Conservation (phyloP, 1,284 basidiomycete genomes). For the Volvariella volvacea region DNA sequence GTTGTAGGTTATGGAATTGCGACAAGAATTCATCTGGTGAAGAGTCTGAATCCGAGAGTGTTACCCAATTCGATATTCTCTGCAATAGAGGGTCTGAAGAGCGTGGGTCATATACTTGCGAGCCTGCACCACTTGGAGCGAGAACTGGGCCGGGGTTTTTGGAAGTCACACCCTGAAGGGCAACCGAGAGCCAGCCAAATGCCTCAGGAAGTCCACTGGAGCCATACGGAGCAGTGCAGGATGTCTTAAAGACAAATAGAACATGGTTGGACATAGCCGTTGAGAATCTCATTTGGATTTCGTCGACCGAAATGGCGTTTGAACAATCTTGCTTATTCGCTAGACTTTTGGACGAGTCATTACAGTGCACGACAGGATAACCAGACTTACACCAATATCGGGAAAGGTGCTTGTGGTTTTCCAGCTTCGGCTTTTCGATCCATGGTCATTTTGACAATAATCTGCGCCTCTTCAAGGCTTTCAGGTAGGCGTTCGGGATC, state of each 20-base stretch:
- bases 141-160: slow-evolving; percentile 4
- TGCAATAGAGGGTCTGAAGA: no score
- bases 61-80: no score
- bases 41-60: slow-evolving; percentile 16
- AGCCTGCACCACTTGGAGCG: no score
- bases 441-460: not conserved
- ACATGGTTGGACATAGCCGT: slow-evolving; percentile 16
- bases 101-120: no score
- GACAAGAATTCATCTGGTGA: slow-evolving; percentile 23
- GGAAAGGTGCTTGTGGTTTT: slow-evolving; percentile 4
- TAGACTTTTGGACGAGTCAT: slow-evolving; percentile 17
- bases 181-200: slow-evolving; percentile 30
- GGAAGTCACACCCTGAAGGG: slow-evolving; percentile 18
- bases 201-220: slow-evolving; percentile 25
- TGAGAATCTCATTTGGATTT: slow-evolving; percentile 23
- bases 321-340: slow-evolving; percentile 31
- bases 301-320: slow-evolving; percentile 19
- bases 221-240: slow-evolving; percentile 11
- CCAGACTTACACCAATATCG: slow-evolving; percentile 12
- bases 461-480: slow-evolving; percentile 2
- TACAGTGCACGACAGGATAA: no score
- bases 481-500: slow-evolving; percentile 5
- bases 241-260: slow-evolving; percentile 20
- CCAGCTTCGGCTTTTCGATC: not conserved
- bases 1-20: slow-evolving; percentile 22